Conservation (phyloP, 164 flowering plant species). For the Vitis labrusca region DNA sequence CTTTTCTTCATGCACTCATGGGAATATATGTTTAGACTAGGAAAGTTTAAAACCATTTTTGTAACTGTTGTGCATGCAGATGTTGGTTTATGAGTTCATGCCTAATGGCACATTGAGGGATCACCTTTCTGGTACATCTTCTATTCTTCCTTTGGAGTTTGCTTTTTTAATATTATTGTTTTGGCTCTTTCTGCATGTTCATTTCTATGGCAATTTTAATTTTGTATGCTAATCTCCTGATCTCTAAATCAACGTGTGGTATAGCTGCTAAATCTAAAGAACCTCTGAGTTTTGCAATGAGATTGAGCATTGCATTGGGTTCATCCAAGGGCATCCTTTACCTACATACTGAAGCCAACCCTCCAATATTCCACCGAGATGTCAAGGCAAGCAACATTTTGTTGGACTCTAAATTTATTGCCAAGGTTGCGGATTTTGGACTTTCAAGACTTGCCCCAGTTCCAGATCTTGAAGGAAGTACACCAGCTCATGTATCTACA, state of each 20-base stretch:
- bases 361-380: conserved; percentile 94
- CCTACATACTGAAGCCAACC: conserved; percentile 88
- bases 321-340: conserved; percentile 87
- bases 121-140: conserved; percentile 57
- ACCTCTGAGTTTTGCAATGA: conserved; percentile 53
- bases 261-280: conserved; percentile 48
- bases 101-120: conserved; percentile 75
- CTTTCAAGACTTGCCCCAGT: conserved; percentile 88
- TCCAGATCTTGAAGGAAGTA: conserved; percentile 65
- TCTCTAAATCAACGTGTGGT: conserved; percentile 3
- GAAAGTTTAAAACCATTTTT: neutral
- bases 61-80: conserved; percentile 36
- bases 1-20: no score
- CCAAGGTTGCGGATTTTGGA: conserved; percentile 95
- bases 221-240: neutral
- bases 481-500: conserved; percentile 78
- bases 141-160: conserved; percentile 4
- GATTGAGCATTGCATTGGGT: conserved; percentile 68
- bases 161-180: neutral
- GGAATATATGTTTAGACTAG: no score
- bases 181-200: neutral
- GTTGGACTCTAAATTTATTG: conserved; percentile 60
- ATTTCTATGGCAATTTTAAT: neutral
- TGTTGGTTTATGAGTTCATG: conserved; percentile 88
- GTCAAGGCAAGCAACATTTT: conserved; percentile 87